Evolutionary conservation across 2,329 filamentous ascomycete species (phyloP).

Genomic region (Cryphonectria carpinicola): DNA sequence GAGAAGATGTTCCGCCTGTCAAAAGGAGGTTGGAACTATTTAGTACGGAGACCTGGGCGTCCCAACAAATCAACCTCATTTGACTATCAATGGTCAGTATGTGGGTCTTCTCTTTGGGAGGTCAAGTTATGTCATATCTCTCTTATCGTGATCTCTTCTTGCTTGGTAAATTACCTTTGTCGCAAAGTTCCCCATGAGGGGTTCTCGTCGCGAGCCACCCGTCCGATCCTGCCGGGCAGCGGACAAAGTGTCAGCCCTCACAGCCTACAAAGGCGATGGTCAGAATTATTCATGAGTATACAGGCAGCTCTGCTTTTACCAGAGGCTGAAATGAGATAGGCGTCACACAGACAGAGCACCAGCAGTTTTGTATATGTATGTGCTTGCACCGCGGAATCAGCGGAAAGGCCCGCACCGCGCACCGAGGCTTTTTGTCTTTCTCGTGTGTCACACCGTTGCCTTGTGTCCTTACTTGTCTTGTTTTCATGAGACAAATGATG

Average conservation of each 20-base stretch:
- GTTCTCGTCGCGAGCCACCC: not conserved
- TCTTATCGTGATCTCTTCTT: not conserved
- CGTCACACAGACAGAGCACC: not conserved
- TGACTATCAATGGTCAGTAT: not conserved
- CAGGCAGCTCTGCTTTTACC: no score
- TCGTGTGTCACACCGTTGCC: not conserved
- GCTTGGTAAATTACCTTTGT: not conserved
- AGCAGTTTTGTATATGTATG: not conserved
- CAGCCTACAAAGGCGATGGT: not conserved
- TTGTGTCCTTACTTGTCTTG: not conserved
- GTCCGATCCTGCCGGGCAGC: not conserved
- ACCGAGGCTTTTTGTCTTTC: not conserved
- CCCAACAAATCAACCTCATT: not conserved
- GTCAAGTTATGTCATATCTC: not conserved
- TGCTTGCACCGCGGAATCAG: not conserved
- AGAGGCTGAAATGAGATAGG: not conserved
- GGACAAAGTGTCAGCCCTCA: not conserved
- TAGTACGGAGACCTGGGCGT: not conserved
- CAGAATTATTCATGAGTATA: not conserved
- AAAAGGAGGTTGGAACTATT: not conserved
- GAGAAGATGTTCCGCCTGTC: not conserved
- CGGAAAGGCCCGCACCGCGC: conserved; percentile 3
- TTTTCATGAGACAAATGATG: not conserved
- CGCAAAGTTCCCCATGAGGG: not conserved
- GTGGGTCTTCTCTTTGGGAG: not conserved